These are phyloP conservation scores for Mytilinidion resinicola DNA, from an alignment of 495 filamentous ascomycete genomes.

Conservation along the genomic window DNA sequence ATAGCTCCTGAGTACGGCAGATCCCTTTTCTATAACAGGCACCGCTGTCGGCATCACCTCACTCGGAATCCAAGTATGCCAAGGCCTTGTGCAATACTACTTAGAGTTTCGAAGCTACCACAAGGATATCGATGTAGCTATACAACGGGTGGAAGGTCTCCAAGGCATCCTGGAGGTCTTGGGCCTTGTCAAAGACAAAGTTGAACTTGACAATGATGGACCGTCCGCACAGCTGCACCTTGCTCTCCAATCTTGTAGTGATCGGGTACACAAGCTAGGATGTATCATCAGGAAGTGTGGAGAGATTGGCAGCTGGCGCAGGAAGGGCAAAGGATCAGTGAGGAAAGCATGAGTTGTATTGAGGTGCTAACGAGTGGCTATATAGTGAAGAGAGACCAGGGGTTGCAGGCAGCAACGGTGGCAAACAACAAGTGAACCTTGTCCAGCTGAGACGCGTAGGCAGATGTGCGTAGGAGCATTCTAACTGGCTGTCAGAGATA, in stretches of 20 bases:
- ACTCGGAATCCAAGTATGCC: neutral
- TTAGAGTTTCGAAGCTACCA: neutral
- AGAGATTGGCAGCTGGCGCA: too few species aligned
- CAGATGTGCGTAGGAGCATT: too few species aligned
- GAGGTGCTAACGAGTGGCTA: too few species aligned
- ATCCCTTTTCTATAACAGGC: neutral
- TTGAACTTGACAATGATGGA: neutral
- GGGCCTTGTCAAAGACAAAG: neutral
- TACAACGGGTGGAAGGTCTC: neutral
- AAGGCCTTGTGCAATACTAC: neutral
- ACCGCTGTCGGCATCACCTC: neutral
- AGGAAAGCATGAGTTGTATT: too few species aligned
- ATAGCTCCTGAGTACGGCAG: too few species aligned
- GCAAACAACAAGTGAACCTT: too few species aligned
- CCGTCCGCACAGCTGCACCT: neutral
- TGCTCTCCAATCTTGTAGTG: neutral
- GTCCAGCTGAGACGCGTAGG: too few species aligned
- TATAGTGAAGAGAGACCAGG: too few species aligned
- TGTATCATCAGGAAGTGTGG: neutral
- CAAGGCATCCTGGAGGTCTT: neutral
- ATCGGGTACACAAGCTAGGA: neutral
- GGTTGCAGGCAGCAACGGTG: too few species aligned
- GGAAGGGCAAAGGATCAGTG: too few species aligned
- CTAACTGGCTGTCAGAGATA: neutral
- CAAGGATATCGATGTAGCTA: neutral